Evolutionary conservation across 2,329 filamentous ascomycete species (phyloP).

Genomic region (Paecilomyces dactylethromorphus): DNA sequence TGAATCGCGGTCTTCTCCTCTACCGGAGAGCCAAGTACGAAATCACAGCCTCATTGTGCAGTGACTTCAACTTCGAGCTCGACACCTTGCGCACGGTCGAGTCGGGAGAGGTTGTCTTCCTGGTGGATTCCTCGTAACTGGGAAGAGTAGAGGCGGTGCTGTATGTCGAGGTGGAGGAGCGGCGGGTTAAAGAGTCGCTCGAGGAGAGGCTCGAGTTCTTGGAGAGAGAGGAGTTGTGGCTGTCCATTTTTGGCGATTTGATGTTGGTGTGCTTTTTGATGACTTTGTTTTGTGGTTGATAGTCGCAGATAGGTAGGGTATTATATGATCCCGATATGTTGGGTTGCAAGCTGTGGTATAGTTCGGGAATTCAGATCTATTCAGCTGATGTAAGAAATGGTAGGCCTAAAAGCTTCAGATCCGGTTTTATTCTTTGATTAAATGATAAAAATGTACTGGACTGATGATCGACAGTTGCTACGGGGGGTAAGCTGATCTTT

Average conservation of each 20-base stretch:
- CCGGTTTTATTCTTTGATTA: neutral
- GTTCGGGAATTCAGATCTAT: neutral
- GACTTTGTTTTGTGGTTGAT: neutral
- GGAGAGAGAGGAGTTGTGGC: neutral
- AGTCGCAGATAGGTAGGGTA: neutral
- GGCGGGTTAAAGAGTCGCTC: neutral
- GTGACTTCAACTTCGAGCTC: neutral
- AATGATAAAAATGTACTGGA: neutral
- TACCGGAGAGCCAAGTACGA: neutral
- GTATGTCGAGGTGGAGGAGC: neutral
- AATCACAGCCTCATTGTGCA: neutral
- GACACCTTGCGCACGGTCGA: neutral
- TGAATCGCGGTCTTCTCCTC: neutral
- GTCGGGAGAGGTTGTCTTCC: neutral
- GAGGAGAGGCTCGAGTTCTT: slow-evolving; percentile 16
- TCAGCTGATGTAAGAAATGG: neutral
- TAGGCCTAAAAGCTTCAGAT: neutral
- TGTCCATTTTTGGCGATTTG: neutral
- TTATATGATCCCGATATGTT: neutral
- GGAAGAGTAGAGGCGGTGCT: neutral
- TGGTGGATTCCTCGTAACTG: neutral
- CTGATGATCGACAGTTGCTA: neutral
- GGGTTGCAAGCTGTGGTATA: neutral
- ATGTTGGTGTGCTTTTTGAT: neutral
- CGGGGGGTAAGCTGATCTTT: neutral